Evolutionary conservation across 2,329 filamentous ascomycete genomes (phyloP), one percentile per base, ranked within the genome.

Genomic region (Paraphoma chrysanthemicola): DNA sequence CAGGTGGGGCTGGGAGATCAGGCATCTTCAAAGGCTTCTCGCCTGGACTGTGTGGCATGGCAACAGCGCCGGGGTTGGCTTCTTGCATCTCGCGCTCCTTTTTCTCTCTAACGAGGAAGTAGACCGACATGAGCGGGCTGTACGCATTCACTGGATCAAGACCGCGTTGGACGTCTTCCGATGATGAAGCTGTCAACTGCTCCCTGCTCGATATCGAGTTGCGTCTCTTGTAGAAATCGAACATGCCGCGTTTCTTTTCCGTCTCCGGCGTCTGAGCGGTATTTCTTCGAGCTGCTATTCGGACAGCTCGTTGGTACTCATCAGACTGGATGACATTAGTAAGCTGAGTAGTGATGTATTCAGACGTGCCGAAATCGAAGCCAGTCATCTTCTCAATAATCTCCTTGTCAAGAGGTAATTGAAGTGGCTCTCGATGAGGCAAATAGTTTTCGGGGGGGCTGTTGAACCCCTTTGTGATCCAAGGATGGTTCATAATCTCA

Each of bases 51-150:
- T 82, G 82, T 14, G 86, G 85, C 70, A 89, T 80, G 17, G 81
- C 81, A 29, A 85, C 70, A 53, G 85, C 84, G 18, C 87, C 85
- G 47, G 88, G 85, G 57, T 87, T 88, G 38, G 79, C 75, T 64
- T 87, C 85, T 23, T 80, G 72, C 44, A 81, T 78, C 69, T 98
- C 93, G 36, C 92, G 88, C 48, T 96, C 92, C 62, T 92, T 87
- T 79, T 98, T 98, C 80, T 99, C 95, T 65, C 88, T 89, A n/a
- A 97, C 95, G 3, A 99, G 85, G 70, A 96, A 96, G 77, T 99
- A 99, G 12, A 99, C 89, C 1, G 95, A 98, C 7, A 98, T 83
- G 12, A 98, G 82, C 7, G 95, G 95, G 68, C 91, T 94, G 75
- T 91, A 99, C 4, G 95, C 95, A 75, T 98, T 98, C 55, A 96